Evolutionary conservation across 1,284 basidiomycete genomes (phyloP).

Genomic region (Ceratobasidium theobromae): DNA sequence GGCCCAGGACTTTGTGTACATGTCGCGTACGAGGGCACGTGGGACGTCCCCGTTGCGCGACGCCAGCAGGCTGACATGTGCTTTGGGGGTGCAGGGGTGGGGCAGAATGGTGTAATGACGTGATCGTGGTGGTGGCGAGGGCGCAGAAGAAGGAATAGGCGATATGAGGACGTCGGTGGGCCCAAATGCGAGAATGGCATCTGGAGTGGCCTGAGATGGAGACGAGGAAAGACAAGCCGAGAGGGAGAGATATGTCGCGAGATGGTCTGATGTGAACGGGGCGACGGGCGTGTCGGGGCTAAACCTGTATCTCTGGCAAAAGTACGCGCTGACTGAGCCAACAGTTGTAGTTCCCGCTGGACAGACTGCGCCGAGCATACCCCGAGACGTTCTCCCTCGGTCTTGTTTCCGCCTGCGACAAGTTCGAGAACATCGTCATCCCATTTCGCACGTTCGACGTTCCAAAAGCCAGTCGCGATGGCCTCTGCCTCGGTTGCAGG

Average conservation of each 20-base stretch:
- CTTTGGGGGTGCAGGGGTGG: conserved; percentile 45
- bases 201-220: conserved; percentile 46
- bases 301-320: conserved; percentile 77
- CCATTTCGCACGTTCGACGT: conserved; percentile 57
- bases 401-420: conserved; percentile 62
- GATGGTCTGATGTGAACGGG: conserved; percentile 71
- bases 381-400: conserved; percentile 67
- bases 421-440: conserved; percentile 74
- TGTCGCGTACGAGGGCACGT: conserved; percentile 75
- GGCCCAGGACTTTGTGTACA: conserved; percentile 89
- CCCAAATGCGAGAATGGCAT: conserved; percentile 72
- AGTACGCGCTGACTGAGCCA: conserved; percentile 68
- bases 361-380: conserved; percentile 77
- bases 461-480: conserved; percentile 73
- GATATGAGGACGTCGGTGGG: conserved; percentile 74
- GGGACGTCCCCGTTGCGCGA: conserved; percentile 78
- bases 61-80: conserved; percentile 3
- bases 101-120: conserved; percentile 68
- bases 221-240: conserved; percentile 52
- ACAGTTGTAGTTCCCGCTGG: conserved; percentile 59
- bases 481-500: conserved; percentile 74
- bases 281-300: conserved; percentile 71
- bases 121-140: conserved; percentile 46
- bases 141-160: conserved; percentile 67
- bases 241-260: conserved; percentile 72